Base-by-base conservation (phyloP, 805 yeast species). In the Saccharomyces mikatae region DNA sequence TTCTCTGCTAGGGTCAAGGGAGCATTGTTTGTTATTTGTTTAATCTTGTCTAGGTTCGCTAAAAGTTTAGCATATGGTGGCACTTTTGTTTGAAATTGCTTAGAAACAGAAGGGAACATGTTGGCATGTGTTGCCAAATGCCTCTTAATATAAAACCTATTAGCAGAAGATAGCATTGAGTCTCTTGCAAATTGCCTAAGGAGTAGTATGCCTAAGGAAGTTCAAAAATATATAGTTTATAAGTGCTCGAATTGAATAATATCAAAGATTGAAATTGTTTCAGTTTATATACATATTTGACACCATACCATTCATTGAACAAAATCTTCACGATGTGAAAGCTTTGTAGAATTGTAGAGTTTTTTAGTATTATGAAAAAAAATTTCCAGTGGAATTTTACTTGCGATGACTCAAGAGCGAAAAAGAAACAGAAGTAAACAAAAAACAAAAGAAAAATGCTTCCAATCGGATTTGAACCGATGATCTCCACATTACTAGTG, bases 1-100 rank as follows among this genome's bases (percentile, higher is more conserved):
- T 94, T 94, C 75, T 94, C 99, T 36, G 98, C 96, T 60, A 90
- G 79, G 2, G 99, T 94, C 64, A 94, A 78, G 4, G 97, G 97
- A 66, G 76, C 69, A 62, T 87, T 77, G 61, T 77, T 78, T 51
- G 91, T 78, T 56, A 90, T 79, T 50, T 73, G 70, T 61, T 84
- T 82, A 56, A 91, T 95, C 44, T 74, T 69, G 8, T 73, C 71
- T 56, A 94, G 77, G 49, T 86, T 88, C 29, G 74, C 71, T 47
- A 87, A 73, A 56, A 92, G 77, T 70, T 86, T 84, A 51, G 83
- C 82, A 68, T 91, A 91, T 51, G 98, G 97, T 4, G 99, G 98
- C 22, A 89, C 81, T 68, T 96, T 80, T 28, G 88, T 74, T 65
- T 75, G 74, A 68, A 72, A 83, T 49, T 84, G 87, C 14, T 74